Percentiles rank a stretch among this genome's conserved stretches.
Evolutionary conservation across 768 basidiomycete genomes (phyloP).

Genomic region (Plicaturopsis crispa): DNA sequence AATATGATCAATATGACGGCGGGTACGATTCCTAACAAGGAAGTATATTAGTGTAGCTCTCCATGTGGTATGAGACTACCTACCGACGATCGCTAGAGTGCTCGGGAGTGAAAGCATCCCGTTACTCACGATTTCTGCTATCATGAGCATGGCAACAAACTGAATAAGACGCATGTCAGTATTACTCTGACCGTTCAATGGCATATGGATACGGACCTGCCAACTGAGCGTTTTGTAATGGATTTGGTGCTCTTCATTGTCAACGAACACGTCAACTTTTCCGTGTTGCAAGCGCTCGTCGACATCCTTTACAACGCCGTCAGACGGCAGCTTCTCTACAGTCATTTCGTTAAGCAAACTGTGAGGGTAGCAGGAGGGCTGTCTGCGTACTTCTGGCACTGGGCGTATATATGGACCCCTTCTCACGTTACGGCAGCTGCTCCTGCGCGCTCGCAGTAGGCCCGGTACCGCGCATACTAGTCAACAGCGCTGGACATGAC

Average conservation of each 20-base stretch:
- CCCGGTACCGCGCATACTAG: too few species aligned
- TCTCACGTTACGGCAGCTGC: too few species aligned
- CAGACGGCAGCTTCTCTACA: conserved; percentile 10
- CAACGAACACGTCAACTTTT: conserved; percentile 36
- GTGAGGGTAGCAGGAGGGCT: too few species aligned
- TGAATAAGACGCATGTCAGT: conserved; percentile 15
- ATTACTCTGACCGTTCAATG: too few species aligned
- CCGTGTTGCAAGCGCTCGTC: conserved; percentile 3
- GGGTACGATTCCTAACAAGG: conserved; percentile 36
- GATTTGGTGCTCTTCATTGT: conserved; percentile 35
- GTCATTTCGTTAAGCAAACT: conserved; percentile 37
- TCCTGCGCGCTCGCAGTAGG: too few species aligned
- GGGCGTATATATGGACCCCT: too few species aligned
- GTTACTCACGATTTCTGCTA: conserved; percentile 50
- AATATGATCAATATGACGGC: conserved; percentile 47
- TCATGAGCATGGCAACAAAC: conserved; percentile 46
- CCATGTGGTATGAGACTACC: conserved; percentile 3
- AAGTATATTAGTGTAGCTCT: neutral
- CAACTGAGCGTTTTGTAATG: conserved; percentile 47
- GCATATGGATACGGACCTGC: too few species aligned
- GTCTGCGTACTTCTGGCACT: too few species aligned
- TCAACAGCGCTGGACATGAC: too few species aligned
- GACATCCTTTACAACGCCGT: conserved; percentile 1
- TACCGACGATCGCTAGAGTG: conserved; percentile 44
- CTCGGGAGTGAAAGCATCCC: conserved; percentile 48